phyloP scores from a whole-genome alignment of 345 rosid genomes.

The Populus pruinosa region DNA sequence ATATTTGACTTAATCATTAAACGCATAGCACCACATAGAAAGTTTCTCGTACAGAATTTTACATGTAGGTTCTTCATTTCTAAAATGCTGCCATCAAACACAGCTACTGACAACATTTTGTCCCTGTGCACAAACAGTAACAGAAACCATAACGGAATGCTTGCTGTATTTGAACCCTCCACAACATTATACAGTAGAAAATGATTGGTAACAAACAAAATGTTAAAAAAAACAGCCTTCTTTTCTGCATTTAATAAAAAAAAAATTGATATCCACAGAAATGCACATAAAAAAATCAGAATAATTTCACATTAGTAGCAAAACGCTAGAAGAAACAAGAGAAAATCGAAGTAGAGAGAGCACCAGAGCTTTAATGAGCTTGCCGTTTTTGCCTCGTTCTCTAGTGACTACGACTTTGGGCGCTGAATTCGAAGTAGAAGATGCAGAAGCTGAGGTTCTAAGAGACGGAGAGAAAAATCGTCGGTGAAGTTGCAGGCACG shows the following conservation, averaged over 20 bases:
- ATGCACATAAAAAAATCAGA: neutral
- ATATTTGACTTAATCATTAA: too few relatives aligned
- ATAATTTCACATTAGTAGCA: neutral
- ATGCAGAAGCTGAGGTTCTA: conserved; percentile 18
- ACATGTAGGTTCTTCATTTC: neutral
- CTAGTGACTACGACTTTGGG: conserved; percentile 87
- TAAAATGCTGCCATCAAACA: too few relatives aligned
- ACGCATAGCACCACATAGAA: neutral
- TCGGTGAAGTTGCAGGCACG: conserved; percentile 18
- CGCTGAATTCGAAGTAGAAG: conserved; percentile 18
- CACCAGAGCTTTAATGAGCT: conserved; percentile 78
- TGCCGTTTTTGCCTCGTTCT: conserved; percentile 85
- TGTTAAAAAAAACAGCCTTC: conserved; percentile 7
- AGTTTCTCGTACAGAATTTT: neutral
- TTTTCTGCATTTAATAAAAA: conserved; percentile 36
- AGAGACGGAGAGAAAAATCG: conserved; percentile 9
- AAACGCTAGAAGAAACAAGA: neutral
- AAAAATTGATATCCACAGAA: conserved; percentile 7
- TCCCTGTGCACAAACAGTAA: too few relatives aligned
- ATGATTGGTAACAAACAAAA: neutral
- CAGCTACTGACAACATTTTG: too few relatives aligned
- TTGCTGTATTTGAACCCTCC: neutral
- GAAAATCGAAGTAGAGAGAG: neutral
- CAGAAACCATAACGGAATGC: too few relatives aligned
- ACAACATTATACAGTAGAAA: neutral